Evolutionary conservation across 495 filamentous ascomycete genomes (phyloP).

Genomic region (Sabuloglossum arenarium): DNA sequence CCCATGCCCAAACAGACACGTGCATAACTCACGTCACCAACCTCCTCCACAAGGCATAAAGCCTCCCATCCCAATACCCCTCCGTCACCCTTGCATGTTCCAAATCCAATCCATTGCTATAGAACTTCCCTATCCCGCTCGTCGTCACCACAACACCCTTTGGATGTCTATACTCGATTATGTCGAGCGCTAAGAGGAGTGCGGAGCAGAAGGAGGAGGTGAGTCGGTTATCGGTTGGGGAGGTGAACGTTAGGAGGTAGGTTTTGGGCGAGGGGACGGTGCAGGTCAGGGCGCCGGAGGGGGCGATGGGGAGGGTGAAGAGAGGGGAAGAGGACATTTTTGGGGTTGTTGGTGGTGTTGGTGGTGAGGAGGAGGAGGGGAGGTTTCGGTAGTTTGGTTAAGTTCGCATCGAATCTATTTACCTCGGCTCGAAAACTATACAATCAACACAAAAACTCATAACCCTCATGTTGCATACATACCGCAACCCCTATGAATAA

Average conservation of each 20-base stretch:
- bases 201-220: constrained; percentile 42
- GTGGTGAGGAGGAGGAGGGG: no score
- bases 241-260: constrained; percentile 55
- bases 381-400: no score
- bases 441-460: no score
- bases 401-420: no score
- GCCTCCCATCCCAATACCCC: constrained; percentile 26
- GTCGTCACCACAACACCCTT: constrained; percentile 59
- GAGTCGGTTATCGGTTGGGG: constrained; percentile 55
- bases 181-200: constrained; percentile 46
- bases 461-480: no score
- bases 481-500: no score
- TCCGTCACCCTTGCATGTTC: constrained; percentile 27
- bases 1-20: neutral
- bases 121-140: constrained; percentile 54
- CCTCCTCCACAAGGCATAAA: constrained; percentile 37
- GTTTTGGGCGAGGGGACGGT: no score
- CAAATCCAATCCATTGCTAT: constrained; percentile 59
- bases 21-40: constrained; percentile 34
- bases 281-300: no score
- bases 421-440: no score
- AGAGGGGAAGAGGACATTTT: no score
- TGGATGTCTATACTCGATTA: constrained; percentile 41
- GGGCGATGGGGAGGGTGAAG: no score
- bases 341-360: no score